Evolutionary conservation across 2,329 filamentous ascomycete species (phyloP).

Genomic region (Aspergillus terreus): DNA sequence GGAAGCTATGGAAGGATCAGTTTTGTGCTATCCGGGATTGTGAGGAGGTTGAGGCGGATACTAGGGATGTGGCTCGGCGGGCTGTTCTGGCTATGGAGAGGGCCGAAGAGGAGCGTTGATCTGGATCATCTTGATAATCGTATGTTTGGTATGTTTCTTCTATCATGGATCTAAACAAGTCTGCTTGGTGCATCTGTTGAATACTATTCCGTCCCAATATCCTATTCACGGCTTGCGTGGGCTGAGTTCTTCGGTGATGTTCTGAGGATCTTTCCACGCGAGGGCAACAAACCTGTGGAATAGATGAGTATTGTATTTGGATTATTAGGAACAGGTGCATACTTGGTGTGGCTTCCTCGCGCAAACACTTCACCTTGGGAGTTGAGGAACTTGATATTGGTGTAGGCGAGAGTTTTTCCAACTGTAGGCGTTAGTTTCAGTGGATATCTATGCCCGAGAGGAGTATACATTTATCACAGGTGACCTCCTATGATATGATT

Average conservation of each 20-base stretch:
- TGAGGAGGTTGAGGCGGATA: not conserved
- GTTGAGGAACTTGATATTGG: conserved; percentile 60
- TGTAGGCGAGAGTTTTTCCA: conserved; percentile 64
- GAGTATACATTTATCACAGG: conserved; percentile 60
- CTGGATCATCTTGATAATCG: too few species aligned
- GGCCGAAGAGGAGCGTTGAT: not conserved
- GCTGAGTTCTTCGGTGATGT: conserved; percentile 57
- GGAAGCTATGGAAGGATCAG: not conserved
- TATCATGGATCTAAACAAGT: too few species aligned
- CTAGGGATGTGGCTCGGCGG: not conserved
- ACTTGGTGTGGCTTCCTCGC: conserved; percentile 66
- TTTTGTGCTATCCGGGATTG: not conserved
- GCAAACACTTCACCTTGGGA: conserved; percentile 58
- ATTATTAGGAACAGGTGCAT: conserved; percentile 1
- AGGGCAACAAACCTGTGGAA: conserved; percentile 51
- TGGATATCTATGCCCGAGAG: not conserved
- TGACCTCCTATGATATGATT: conserved; percentile 47
- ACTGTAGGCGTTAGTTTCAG: conserved; percentile 36
- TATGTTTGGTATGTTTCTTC: too few species aligned
- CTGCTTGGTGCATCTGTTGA: too few species aligned
- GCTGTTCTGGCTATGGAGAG: not conserved
- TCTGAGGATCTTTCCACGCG: conserved; percentile 61
- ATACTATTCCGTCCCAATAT: too few species aligned
- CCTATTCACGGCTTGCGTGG: conserved; percentile 14
- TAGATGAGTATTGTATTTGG: not conserved